A percentile compares a stretch with the other conserved stretches of the same genome.
phyloP scores from a whole-genome alignment of 2,329 filamentous ascomycete genomes.

The Furcasterigmium furcatum region DNA sequence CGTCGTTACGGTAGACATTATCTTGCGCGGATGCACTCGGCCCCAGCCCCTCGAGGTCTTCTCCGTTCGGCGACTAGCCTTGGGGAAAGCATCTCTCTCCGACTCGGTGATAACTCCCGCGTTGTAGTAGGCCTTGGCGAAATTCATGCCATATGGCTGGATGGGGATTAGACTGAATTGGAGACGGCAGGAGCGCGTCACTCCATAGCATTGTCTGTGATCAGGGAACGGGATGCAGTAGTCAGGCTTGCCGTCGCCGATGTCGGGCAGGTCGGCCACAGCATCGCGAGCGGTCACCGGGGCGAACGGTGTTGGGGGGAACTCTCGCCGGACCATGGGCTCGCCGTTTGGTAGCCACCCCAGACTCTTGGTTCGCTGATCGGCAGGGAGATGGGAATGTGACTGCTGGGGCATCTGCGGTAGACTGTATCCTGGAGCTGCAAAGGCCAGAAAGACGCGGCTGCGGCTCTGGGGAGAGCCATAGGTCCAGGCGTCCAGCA shows the following conservation, averaged over 20 bases:
- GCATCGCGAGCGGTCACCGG: conserved; percentile 52
- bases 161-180: conserved; percentile 59
- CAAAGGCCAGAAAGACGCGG: conserved; percentile 68
- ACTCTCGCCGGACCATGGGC: conserved; percentile 51
- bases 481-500: conserved; percentile 67
- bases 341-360: conserved; percentile 59
- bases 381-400: conserved; percentile 53
- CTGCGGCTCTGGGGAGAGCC: conserved; percentile 64
- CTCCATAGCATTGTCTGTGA: conserved; percentile 50
- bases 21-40: conserved; percentile 44
- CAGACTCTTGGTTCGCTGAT: conserved; percentile 29
- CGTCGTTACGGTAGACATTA: conserved; percentile 66
- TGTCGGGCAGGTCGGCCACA: conserved; percentile 56
- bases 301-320: conserved; percentile 55
- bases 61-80: conserved; percentile 6
- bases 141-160: conserved; percentile 51
- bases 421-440: conserved; percentile 61
- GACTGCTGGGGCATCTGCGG: conserved; percentile 55
- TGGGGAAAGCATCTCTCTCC: conserved; percentile 36
- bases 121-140: conserved; percentile 39
- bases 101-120: conserved; percentile 32
- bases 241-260: conserved; percentile 59
- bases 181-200: conserved; percentile 32
- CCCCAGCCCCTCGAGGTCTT: conserved; percentile 42
- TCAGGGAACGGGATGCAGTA: conserved; percentile 66